Conservation (phyloP, 1,284 basidiomycete genomes). For the Naganishia sp. region DNA sequence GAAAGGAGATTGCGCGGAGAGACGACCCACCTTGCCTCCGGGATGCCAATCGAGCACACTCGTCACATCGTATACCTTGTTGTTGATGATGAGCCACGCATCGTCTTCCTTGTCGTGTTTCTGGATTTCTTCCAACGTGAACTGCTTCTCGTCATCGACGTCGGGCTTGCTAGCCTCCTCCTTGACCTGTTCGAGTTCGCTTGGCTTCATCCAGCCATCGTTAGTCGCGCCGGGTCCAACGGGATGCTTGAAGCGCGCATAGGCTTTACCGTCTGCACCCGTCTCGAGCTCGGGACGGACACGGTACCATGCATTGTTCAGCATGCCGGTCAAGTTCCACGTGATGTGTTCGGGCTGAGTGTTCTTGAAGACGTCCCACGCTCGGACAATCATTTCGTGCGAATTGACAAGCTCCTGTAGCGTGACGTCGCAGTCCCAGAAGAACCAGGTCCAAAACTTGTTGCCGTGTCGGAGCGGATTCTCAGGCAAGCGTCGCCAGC, state of each 20-base stretch:
- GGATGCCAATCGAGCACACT: constrained; percentile 35
- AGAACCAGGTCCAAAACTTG: constrained; percentile 34
- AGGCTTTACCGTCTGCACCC: constrained; percentile 17
- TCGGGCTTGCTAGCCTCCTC: constrained; percentile 20
- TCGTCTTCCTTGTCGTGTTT: constrained; percentile 34
- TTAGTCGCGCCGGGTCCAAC: constrained; percentile 32
- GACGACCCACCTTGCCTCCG: constrained; percentile 27
- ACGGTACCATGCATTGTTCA: constrained; percentile 35
- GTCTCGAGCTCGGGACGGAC: constrained; percentile 21
- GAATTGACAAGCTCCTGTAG: constrained; percentile 32
- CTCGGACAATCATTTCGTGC: constrained; percentile 31
- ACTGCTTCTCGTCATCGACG: constrained; percentile 29
- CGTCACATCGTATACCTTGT: constrained; percentile 38
- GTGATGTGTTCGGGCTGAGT: constrained; percentile 37
- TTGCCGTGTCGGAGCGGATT: constrained; percentile 34
- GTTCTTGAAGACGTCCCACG: constrained; percentile 35
- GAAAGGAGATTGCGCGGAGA: not conserved
- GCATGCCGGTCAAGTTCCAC: constrained; percentile 34
- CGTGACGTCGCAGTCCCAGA: constrained; percentile 35
- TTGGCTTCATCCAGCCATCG: constrained; percentile 36
- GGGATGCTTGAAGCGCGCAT: constrained; percentile 31
- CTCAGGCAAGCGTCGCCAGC: constrained; percentile 33
- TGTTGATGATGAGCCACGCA: constrained; percentile 35
- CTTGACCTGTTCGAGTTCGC: constrained; percentile 28
- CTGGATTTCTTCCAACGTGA: constrained; percentile 31